Conservation (phyloP, 78 protist species). For the Chrysochromulina parva region DNA sequence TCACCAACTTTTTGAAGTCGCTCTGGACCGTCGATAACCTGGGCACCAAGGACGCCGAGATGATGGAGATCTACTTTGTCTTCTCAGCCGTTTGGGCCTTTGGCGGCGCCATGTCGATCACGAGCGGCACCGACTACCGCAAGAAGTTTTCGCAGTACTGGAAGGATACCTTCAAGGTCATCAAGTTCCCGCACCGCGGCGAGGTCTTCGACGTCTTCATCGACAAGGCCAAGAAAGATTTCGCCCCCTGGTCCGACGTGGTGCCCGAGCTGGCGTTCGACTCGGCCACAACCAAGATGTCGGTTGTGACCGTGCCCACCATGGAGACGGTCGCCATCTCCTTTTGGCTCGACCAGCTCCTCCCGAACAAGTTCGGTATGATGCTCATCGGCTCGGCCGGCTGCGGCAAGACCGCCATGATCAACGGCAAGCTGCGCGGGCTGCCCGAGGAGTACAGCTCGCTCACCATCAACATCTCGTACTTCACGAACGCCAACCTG, state of each 20-base stretch:
- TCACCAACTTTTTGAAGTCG: constrained; percentile 35
- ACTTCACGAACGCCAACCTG: constrained; percentile 55
- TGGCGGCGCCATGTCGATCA: constrained; percentile 39
- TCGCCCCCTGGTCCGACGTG: constrained; percentile 51
- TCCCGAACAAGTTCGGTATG: constrained; percentile 33
- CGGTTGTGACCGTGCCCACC: constrained; percentile 44
- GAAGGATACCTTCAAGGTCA: constrained; percentile 52
- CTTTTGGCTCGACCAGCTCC: constrained; percentile 40
- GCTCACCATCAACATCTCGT: constrained; percentile 53
- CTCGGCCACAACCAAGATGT: constrained; percentile 37
- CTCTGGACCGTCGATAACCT: constrained; percentile 33
- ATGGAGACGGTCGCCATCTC: constrained; percentile 35
- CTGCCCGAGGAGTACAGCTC: constrained; percentile 44
- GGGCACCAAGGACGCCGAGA: constrained; percentile 2
- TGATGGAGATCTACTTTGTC: constrained; percentile 50
- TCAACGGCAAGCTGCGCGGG: constrained; percentile 37
- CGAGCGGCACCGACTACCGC: constrained; percentile 63
- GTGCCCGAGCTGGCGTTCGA: constrained; percentile 46
- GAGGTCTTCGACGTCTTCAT: constrained; percentile 52
- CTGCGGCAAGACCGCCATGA: constrained; percentile 66
- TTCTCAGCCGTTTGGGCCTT: constrained; percentile 64
- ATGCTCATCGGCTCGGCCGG: constrained; percentile 70
- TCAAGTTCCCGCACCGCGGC: constrained; percentile 53
- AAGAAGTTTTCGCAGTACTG: constrained; percentile 34
- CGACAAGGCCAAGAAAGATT: constrained; percentile 30